Conservation (phyloP, 345 rosid genomes). For the Eucalyptus grandis region DNA sequence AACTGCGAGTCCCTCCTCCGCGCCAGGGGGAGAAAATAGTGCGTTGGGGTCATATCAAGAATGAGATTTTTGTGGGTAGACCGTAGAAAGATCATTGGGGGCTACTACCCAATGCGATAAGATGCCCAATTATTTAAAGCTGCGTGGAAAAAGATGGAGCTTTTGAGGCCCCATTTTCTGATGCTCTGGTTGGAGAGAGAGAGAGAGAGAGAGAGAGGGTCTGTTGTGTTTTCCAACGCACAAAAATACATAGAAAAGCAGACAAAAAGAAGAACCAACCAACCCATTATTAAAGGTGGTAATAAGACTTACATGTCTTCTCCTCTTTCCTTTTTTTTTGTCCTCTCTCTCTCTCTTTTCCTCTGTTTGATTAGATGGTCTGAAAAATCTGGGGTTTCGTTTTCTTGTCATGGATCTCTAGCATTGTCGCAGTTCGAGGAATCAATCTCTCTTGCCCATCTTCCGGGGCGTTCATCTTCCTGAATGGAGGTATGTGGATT, state of each 20-base stretch:
- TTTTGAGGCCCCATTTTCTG: not conserved
- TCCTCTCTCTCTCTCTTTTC: not conserved
- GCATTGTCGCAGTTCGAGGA: constrained; percentile 1
- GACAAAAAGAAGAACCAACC: not conserved
- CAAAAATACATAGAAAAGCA: not conserved
- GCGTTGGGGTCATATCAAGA: not conserved
- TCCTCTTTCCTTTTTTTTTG: not conserved
- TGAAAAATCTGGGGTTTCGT: constrained; percentile 21
- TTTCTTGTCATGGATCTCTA: constrained; percentile 13
- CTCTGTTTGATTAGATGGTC: not conserved
- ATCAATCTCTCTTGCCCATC: constrained; percentile 15
- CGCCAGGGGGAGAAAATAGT: not conserved
- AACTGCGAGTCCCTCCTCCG: not conserved
- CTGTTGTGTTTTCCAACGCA: constrained; percentile 1
- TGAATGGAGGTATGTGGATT: constrained; percentile 27
- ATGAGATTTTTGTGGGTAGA: not conserved
- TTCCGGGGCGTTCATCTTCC: constrained; percentile 5
- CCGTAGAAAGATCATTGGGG: not conserved
- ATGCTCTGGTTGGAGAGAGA: not conserved
- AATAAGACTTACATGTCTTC: constrained; percentile 1
- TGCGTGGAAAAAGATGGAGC: not conserved
- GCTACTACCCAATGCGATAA: not conserved
- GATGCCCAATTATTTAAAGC: not conserved
- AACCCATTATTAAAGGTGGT: constrained; percentile 6
- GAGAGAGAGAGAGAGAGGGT: not conserved